Base-by-base conservation (phyloP, 2,329 filamentous ascomycete species). In the Verticillium longisporum region DNA sequence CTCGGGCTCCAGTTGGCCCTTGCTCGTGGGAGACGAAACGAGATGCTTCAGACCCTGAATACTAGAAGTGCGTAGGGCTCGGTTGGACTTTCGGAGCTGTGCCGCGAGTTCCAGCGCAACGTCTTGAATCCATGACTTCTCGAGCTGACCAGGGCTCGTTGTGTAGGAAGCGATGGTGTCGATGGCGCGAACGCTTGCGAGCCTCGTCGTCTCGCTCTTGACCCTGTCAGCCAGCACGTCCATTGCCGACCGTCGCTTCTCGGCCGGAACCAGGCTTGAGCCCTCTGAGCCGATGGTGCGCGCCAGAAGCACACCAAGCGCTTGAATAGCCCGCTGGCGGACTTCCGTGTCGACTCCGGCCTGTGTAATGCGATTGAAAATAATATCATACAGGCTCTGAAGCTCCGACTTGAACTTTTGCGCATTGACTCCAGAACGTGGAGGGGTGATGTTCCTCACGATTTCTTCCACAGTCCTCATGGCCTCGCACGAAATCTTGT, bases 281-380 rank as follows among this genome's bases (percentile, higher is more conserved):
- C 87, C 89, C 55, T 88, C 85, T 0, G 83, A 75, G 3, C 85
- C 86, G 10, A 90, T 91, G 3, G 92, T 96, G 55, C 93, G 85
- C 32, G 93, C 91, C 56, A 99, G 78, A 32, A 98, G 80, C 2
- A 96, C 87, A 21, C 95, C 95, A 18, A 98, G 83, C 6, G 93
- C 92, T 71, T 96, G 91, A 50, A 99, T 94, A 9, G 94, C 92
- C 66, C 89, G 90, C 71, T 96, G 92, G 26, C 95, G 88, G 58
- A 98, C 95, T 73, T 98, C 95, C 0, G 92, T 85, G 70, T 98
- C 95, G n/a, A 90, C 90, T 71, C 96, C 93, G 55, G 85, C 90
- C 36, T 92, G 88, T 1, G 87, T 86, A 56, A 93, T 89, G 41
- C 91, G 87, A 60, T 89, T 84, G 37, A 92, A 76, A 26, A 97